Base-by-base conservation (phyloP, 2,329 filamentous ascomycete species). In the Pseudogymnoascus sp. region DNA sequence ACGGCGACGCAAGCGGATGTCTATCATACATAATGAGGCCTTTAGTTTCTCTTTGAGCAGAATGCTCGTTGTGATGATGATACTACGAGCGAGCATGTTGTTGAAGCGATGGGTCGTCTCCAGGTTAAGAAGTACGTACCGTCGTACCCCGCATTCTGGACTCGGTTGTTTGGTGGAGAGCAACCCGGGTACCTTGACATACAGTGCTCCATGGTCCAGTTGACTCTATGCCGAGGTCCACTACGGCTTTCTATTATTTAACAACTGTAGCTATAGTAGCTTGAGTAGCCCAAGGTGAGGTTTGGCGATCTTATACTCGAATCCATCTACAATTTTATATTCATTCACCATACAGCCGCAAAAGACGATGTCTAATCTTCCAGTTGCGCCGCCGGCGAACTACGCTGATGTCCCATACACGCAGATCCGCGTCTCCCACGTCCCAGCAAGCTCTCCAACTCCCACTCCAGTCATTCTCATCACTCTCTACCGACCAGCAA, bases 401-500 rank as follows among this genome's bases (percentile, higher is more conserved):
- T 82, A 82, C 72, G 74, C 72, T 65, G 69, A 72, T 40, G 70
- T 79, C 59, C 66, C 71, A 54, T 73, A 80, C 62, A 76, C 77
- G 1, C 72, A 78, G 57, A 73, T 83, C 67, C 75, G 74, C 57
- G 72, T 83, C 68, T 76, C 76, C 36, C 80, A 83, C 68, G 75
- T 81, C 66, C 81, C 81, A 0, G 67, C 73, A 2, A 74, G 75
- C 4, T 82, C 86, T 0, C 72, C 80, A 14, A 76, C 80, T 7
- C 79, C 82, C 21, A 88, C 86, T 1, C 81, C 81, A 16, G 79
- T 88, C 63, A 78, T 90, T 59, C 73, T 89, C 67, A 72, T 89
- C 34, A 82, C 82, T 3, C 80, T 90, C 31, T 80, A 87, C 74
- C 83, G 88, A 26, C 87, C 86, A 0, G 74, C 78, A n/a, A 84